Conservation (phyloP, 257 asterid species). For the Salvia rosmarinus region DNA sequence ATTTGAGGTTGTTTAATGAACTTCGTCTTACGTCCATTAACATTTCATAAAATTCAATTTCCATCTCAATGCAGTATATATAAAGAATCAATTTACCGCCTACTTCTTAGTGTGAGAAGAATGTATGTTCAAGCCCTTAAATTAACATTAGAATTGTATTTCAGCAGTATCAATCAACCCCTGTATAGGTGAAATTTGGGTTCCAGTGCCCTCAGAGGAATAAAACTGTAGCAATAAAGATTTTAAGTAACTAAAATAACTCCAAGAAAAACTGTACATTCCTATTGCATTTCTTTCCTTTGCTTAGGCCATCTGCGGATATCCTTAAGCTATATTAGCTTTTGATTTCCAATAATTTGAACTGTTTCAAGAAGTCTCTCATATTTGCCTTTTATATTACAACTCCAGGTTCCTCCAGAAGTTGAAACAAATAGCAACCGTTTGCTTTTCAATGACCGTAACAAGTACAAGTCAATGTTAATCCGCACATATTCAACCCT, state of each 20-base stretch:
- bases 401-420: constrained; percentile 69
- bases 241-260: constrained; percentile 10
- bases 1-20: background rate
- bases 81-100: background rate
- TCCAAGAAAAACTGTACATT: background rate
- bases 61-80: background rate
- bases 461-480: constrained; percentile 94
- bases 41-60: background rate
- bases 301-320: background rate
- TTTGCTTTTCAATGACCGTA: constrained; percentile 76
- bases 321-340: constrained; percentile 5
- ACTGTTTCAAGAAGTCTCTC: constrained; percentile 25
- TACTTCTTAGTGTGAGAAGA: constrained; percentile 27
- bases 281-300: background rate
- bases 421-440: constrained; percentile 58
- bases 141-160: background rate
- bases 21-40: background rate
- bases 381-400: constrained; percentile 21
- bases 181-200: background rate
- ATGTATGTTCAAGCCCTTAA: background rate
- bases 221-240: background rate
- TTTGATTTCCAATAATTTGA: constrained; percentile 8
- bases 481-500: constrained; percentile 76
- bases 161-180: background rate
- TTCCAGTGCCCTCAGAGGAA: background rate